phyloP scores from a whole-genome alignment of 345 rosid genomes.

The Eucalyptus cloeziana region DNA sequence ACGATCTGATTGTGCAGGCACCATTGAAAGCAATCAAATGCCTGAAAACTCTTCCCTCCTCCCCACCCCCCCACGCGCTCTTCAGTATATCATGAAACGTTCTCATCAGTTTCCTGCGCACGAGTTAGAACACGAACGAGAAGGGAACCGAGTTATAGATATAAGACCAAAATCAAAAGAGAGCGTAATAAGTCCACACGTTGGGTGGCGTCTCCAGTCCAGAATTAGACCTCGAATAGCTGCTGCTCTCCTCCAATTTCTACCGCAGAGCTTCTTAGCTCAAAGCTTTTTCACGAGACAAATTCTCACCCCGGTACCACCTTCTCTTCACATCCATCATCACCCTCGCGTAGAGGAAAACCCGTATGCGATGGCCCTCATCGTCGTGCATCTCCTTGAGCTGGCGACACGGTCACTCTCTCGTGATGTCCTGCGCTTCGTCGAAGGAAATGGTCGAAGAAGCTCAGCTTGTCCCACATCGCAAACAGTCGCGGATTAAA shows the following conservation, averaged over 20 bases:
- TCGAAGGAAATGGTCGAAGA: neutral
- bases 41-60: neutral
- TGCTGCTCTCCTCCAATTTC: neutral
- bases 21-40: neutral
- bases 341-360: neutral
- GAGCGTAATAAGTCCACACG: neutral
- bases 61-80: neutral
- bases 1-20: neutral
- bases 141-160: neutral
- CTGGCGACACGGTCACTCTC: neutral
- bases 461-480: neutral
- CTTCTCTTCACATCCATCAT: neutral
- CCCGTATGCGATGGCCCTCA: neutral
- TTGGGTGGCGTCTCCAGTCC: neutral
- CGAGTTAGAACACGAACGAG: neutral
- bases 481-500: rapidly evolving
- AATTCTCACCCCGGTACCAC: neutral
- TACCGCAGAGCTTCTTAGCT: neutral
- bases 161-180: neutral
- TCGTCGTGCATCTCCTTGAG: neutral
- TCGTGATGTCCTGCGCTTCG: neutral
- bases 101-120: neutral
- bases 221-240: neutral
- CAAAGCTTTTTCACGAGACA: neutral
- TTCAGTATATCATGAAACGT: neutral